Evolutionary conservation across 352 stramenopile species (phyloP), one percentile per base, ranked within the genome.

Genomic region (Phytophthora ramorum): DNA sequence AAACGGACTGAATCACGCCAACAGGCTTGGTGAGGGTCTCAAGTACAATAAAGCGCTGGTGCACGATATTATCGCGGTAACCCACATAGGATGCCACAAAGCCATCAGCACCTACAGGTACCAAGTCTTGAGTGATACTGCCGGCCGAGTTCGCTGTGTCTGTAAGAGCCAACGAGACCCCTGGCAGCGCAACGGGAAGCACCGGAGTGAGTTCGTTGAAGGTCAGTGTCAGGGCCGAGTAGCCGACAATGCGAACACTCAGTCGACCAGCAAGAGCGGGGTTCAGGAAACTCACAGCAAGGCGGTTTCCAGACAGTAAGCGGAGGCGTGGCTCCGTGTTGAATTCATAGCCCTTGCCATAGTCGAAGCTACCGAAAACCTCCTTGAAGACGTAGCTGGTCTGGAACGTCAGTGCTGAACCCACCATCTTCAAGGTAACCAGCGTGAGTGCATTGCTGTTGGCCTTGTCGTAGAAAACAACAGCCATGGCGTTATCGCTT

Each of bases 201-300:
- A 87, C 71, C 0, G 82, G 80, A 6, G 82, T 87, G 38, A 82
- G 57, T 24, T 87, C 79, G 17, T 75, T 73, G 28, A 93, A 59
- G 13, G 69, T 44, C 17, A 89, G 53, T 9, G 76, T 78, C 14
- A 69, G 70, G 19, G 57, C 22, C 28, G 82, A 85, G 58, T 80
- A 83, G 48, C 79, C 48, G 14, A 90, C 54, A 1, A 91, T 57
- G 47, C 77, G 77, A 45, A 86, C 60, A 28, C 76, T 85, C 8
- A 76, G 70, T 24, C 71, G 77, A 24, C 82, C 83, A 8, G 63
- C 48, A 44, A 77, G 52, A 2, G 65, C 71, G 35, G 82, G 77
- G 66, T 93, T 93, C 28, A 88, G 44, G 60, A 93, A 91, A 43
- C 73, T 81, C 35, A 93, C 72, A 7, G 77, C 85, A 3, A 93